Evolutionary conservation across 1,284 basidiomycete species (phyloP).

Genomic region (Sanguinoderma infundibulare): DNA sequence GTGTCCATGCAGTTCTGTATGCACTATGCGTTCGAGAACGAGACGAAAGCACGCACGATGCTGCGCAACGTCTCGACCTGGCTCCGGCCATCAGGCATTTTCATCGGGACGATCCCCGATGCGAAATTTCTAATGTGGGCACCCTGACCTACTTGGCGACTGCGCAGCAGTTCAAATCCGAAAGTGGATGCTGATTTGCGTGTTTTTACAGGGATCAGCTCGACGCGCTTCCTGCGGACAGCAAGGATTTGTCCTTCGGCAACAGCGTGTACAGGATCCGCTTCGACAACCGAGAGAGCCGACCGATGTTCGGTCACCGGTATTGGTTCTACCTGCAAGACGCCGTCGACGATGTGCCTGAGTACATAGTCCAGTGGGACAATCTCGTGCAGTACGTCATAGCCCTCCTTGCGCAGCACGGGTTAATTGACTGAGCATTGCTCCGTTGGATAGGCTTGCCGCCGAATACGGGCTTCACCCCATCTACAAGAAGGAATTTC

Average conservation of each 20-base stretch:
- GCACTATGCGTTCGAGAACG: constrained; percentile 97
- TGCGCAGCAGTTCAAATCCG: not conserved
- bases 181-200: constrained; percentile 14
- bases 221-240: constrained; percentile 63
- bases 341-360: constrained; percentile 96
- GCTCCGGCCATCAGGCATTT: constrained; percentile 84
- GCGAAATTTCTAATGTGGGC: constrained; percentile 80
- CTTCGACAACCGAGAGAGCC: constrained; percentile 73
- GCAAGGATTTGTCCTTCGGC: constrained; percentile 79
- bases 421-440: not conserved
- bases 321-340: constrained; percentile 95
- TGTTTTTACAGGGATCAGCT: constrained; percentile 61
- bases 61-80: constrained; percentile 87
- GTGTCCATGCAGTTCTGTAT: constrained; percentile 99
- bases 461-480: constrained; percentile 79
- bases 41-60: constrained; percentile 89
- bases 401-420: not conserved
- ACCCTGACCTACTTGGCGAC: not conserved
- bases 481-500: constrained; percentile 88
- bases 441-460: constrained; percentile 66
- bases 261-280: constrained; percentile 90
- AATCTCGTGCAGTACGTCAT: constrained; percentile 81
- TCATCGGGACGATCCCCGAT: constrained; percentile 95
- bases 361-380: constrained; percentile 96
- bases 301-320: constrained; percentile 84